Conservation (phyloP, 148 eudicot species). For the Dysphania ambrosioides region DNA sequence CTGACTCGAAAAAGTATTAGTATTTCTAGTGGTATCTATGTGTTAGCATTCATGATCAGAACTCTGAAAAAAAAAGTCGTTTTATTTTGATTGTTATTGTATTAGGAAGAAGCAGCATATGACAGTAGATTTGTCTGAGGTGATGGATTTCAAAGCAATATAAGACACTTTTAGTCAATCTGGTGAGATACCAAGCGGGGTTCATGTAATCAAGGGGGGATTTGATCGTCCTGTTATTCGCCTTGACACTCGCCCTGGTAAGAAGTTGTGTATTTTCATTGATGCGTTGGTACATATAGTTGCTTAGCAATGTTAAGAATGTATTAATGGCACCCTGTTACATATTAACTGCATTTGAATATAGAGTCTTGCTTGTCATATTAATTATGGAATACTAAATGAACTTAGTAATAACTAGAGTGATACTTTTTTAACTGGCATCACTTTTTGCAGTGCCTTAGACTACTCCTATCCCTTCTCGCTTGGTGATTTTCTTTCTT, state of each 20-base stretch:
- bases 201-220: conserved; percentile 27
- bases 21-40: no score
- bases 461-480: no score
- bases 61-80: no score
- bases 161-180: conserved; percentile 39
- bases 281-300: background rate
- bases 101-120: conserved; percentile 61
- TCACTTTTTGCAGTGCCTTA: background rate
- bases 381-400: background rate
- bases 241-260: conserved; percentile 68
- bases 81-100: background rate
- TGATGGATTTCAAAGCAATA: conserved; percentile 68
- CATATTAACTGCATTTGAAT: background rate
- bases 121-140: conserved; percentile 76
- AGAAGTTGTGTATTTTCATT: conserved; percentile 3
- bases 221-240: conserved; percentile 53
- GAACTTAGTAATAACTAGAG: background rate
- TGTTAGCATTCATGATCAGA: no score
- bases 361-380: background rate
- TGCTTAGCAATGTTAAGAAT: background rate
- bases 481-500: background rate
- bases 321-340: background rate
- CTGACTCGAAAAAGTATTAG: no score
- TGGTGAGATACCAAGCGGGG: conserved; percentile 50
- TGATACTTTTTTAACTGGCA: background rate